Percentiles rank a stretch among this genome's conserved stretches.
Evolutionary conservation across 305 asterid genomes (phyloP).

Genomic region (Euphrasia arctica): DNA sequence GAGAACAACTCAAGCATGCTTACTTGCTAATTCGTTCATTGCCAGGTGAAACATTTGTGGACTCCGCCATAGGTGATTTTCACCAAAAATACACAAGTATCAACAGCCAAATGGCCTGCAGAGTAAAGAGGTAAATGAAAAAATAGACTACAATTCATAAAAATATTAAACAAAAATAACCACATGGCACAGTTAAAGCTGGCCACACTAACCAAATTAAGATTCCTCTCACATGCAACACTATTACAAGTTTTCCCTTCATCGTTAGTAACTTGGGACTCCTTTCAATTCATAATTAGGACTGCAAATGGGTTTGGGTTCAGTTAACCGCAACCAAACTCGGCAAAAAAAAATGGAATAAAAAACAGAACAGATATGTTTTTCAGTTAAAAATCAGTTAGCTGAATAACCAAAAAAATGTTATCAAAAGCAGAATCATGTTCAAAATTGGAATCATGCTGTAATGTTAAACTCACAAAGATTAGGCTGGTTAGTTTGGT

Average conservation of each 20-base stretch:
- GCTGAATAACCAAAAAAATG: too few species aligned
- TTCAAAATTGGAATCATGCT: too few species aligned
- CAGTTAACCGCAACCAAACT: too few species aligned
- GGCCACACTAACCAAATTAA: neutral
- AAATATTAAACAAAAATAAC: neutral
- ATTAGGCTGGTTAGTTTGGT: too few species aligned
- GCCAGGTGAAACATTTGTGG: slow-evolving; percentile 9
- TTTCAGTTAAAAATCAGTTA: too few species aligned
- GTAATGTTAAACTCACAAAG: too few species aligned
- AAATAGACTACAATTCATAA: neutral
- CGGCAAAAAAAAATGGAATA: too few species aligned
- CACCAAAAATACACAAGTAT: slow-evolving; percentile 5
- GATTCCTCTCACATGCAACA: neutral
- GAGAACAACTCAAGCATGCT: slow-evolving; percentile 1
- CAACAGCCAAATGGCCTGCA: slow-evolving; percentile 1
- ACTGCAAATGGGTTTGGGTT: too few species aligned
- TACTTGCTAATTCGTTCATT: slow-evolving; percentile 33
- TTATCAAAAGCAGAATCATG: too few species aligned
- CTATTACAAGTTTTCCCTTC: neutral
- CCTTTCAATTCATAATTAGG: too few species aligned
- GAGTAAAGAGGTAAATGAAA: neutral
- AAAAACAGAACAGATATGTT: too few species aligned
- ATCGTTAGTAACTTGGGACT: too few species aligned
- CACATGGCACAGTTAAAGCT: neutral
- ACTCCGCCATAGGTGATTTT: slow-evolving; percentile 26